phyloP scores from a whole-genome alignment of 1,284 basidiomycete genomes.

The Rhizoctonia solani region DNA sequence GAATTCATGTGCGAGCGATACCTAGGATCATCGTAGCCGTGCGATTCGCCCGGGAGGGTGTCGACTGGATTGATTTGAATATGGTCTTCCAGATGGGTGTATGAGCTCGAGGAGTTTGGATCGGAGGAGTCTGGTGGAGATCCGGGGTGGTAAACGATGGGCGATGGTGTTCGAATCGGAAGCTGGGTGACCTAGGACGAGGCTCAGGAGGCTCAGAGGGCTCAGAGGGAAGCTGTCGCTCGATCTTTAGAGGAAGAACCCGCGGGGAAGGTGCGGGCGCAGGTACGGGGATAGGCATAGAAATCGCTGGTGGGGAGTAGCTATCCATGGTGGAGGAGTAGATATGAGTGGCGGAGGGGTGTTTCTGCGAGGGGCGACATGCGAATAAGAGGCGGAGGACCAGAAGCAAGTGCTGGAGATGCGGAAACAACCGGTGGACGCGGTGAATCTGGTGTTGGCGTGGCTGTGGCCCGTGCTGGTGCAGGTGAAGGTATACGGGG shows the following conservation, averaged over 20 bases:
- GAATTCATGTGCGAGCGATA: constrained; percentile 12
- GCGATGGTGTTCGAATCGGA: not conserved
- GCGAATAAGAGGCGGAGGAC: not conserved
- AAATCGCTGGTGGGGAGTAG: no score
- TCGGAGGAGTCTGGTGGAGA: constrained; percentile 24
- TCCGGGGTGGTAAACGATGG: no score
- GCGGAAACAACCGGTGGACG: not conserved
- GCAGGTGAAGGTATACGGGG: not conserved
- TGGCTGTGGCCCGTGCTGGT: not conserved
- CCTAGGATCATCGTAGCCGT: not conserved
- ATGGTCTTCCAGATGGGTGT: constrained; percentile 4
- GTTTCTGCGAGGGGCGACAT: no score
- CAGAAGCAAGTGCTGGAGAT: not conserved
- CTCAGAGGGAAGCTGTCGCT: no score
- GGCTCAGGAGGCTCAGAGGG: no score
- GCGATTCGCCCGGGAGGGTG: not conserved
- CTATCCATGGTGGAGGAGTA: no score
- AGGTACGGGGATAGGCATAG: no score
- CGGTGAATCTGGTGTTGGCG: not conserved
- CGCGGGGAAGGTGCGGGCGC: not conserved
- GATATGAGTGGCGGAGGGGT: no score
- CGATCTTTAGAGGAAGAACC: not conserved
- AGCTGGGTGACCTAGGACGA: no score
- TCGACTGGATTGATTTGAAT: constrained; percentile 19
- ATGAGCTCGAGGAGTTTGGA: constrained; percentile 18